Evolutionary conservation across 768 basidiomycete genomes (phyloP), one percentile per base, ranked within the genome.

Genomic region (Termitomyces sp.): DNA sequence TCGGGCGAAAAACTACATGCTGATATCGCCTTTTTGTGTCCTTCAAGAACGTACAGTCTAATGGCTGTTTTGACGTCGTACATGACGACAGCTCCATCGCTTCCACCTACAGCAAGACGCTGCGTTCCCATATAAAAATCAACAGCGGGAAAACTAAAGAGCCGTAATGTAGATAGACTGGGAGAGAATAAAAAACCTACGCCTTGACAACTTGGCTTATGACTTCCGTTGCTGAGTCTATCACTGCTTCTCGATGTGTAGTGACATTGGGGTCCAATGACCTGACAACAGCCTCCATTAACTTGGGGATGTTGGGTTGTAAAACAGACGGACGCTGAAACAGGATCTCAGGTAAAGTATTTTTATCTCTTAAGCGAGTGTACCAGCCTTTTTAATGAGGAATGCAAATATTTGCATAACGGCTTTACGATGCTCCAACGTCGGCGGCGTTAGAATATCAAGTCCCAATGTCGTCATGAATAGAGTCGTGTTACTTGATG

Each of bases 31-130:
- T 88, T 87, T 68, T 85, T 86, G 75, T 98, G 95, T 0, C 93
- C 89, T 65, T 98, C 95, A 12, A 99, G 84, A 0, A 99, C 91
- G 67, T 98, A 99, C 15, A 98, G 77, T 12, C 97, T 85, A 0
- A 91, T 98, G 0, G 95, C 95, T 0, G 95, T 94, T 73, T 98
- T 97, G 54, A 98, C 81, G 68, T 98, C 97, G 68, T 97, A 98
- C 88, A 97, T 94, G 58, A 93, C 81, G 54, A 95, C 86, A 0
- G 95, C 94, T 0, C 96, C 97, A 73, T 99, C 97, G 57, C 84
- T 86, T 0, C 95, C 96, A 0, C 97, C 97, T 0, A 98, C 94
- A 0, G 91, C 93, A 4, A 98, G 83, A 15, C 92, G 86, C 69
- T 99, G 97, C 1, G 84, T 87, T 2, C 80, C 75, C 75, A 86